These are phyloP conservation scores for Candida maesae DNA, from an alignment of 805 yeast genomes.

Conservation along the genomic window DNA sequence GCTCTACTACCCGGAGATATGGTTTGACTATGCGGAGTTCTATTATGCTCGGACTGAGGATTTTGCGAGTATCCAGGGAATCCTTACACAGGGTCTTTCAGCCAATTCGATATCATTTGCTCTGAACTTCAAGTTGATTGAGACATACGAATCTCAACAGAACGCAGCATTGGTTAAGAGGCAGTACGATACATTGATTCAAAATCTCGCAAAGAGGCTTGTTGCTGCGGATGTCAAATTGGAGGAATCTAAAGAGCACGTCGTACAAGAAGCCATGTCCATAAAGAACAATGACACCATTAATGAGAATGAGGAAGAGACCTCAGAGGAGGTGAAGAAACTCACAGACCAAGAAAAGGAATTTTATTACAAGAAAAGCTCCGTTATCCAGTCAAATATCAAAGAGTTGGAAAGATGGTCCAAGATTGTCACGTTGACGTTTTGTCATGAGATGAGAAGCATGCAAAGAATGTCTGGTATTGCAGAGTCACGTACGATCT, in stretches of 20 bases:
- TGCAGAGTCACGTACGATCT: constrained; percentile 68
- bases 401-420: constrained; percentile 18
- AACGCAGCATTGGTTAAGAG: constrained; percentile 47
- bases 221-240: constrained; percentile 1
- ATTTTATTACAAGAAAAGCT: constrained; percentile 11
- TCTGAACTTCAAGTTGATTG: constrained; percentile 64
- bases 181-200: constrained; percentile 48
- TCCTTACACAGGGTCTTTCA: constrained; percentile 50
- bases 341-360: constrained; percentile 10
- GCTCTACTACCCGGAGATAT: constrained; percentile 66
- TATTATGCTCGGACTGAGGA: constrained; percentile 20
- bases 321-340: constrained; percentile 12
- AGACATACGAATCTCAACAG: constrained; percentile 57
- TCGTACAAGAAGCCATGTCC: constrained; percentile 5
- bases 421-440: constrained; percentile 56
- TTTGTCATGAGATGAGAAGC: constrained; percentile 66
- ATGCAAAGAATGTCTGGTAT: constrained; percentile 65
- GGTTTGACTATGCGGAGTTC: constrained; percentile 60
- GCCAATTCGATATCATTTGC: constrained; percentile 71
- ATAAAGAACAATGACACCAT: constrained; percentile 11
- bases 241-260: constrained; percentile 9
- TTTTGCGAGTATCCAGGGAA: constrained; percentile 31
- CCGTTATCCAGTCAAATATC: constrained; percentile 11
- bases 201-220: constrained; percentile 9
- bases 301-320: too few species aligned